Conservation (phyloP, 2,329 filamentous ascomycete genomes). For the Clarireedia sp. region DNA sequence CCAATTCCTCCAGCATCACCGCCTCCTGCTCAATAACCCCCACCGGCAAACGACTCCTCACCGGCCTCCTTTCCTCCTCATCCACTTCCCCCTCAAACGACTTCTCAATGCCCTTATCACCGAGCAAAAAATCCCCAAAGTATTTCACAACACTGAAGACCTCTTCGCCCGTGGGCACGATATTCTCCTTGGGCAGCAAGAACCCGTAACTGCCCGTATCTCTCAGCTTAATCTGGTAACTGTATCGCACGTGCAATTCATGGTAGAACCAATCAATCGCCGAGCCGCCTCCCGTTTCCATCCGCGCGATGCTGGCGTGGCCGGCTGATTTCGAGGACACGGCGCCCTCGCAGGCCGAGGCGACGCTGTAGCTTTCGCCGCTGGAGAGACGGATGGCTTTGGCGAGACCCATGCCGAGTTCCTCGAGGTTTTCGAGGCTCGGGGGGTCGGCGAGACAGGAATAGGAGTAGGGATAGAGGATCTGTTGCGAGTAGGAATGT, state of each 20-base stretch:
- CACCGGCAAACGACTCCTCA: neutral
- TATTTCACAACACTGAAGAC: conserved; percentile 76
- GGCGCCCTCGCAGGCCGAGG: conserved; percentile 80
- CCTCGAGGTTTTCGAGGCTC: conserved; percentile 83
- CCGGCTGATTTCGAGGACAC: conserved; percentile 35
- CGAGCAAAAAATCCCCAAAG: conserved; percentile 71
- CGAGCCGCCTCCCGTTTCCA: conserved; percentile 74
- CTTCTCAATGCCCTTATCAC: conserved; percentile 58
- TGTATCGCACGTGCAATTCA: conserved; percentile 70
- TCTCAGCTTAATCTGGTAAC: conserved; percentile 88
- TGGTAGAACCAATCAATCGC: conserved; percentile 96
- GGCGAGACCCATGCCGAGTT: conserved; percentile 77
- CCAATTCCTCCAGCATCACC: neutral
- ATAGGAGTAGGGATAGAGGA: conserved; percentile 87
- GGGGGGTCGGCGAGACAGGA: conserved; percentile 72
- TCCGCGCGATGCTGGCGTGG: conserved; percentile 33
- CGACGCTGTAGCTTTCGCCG: conserved; percentile 67
- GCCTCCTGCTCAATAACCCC: neutral
- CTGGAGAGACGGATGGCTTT: conserved; percentile 81
- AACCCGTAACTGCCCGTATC: conserved; percentile 95
- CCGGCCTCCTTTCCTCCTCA: conserved; percentile 6
- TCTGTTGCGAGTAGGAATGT: conserved; percentile 91
- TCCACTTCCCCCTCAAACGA: conserved; percentile 11
- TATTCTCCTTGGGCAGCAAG: conserved; percentile 75
- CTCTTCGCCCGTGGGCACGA: conserved; percentile 84